These are phyloP conservation scores for Fusarium albosuccineum DNA, from an alignment of 2,329 filamentous ascomycete genomes.

Conservation along the genomic window DNA sequence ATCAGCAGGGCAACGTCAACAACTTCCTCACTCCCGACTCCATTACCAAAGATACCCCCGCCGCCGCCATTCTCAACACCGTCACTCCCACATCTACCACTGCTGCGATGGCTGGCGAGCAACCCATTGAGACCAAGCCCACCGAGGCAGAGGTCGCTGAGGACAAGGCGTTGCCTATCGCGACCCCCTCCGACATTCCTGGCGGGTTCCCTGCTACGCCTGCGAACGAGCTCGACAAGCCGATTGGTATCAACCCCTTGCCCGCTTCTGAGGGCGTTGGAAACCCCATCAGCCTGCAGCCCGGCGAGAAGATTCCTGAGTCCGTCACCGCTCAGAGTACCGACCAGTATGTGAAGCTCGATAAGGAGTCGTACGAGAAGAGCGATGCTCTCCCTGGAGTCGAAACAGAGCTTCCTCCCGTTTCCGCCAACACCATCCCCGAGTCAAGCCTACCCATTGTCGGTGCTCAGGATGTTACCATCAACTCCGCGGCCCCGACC, in stretches of 20 bases:
- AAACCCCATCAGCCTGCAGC: conserved; percentile 83
- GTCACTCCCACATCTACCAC: conserved; percentile 79
- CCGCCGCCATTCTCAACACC: conserved; percentile 72
- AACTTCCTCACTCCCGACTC: conserved; percentile 87
- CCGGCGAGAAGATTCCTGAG: conserved; percentile 85
- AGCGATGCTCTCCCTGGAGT: conserved; percentile 73
- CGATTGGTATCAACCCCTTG: conserved; percentile 71
- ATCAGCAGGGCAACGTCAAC: conserved; percentile 88
- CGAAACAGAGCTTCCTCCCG: conserved; percentile 64
- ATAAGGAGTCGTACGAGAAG: conserved; percentile 89
- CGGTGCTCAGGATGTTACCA: conserved; percentile 57
- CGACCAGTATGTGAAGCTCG: conserved; percentile 79
- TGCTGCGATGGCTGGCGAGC: conserved; percentile 70
- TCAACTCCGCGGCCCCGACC: conserved; percentile 66
- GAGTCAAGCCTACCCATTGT: conserved; percentile 83
- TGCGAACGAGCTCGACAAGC: conserved; percentile 62
- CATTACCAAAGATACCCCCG: conserved; percentile 64
- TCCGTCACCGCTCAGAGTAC: conserved; percentile 75
- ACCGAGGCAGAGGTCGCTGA: conserved; percentile 27
- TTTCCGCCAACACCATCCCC: conserved; percentile 77
- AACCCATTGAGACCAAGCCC: conserved; percentile 66
- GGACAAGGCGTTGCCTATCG: conserved; percentile 47
- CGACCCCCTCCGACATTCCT: conserved; percentile 55
- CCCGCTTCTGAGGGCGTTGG: conserved; percentile 73
- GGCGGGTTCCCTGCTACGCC: conserved; percentile 77